Evolutionary conservation across 805 yeast species (phyloP).

Genomic region (Naumovozyma castellii): DNA sequence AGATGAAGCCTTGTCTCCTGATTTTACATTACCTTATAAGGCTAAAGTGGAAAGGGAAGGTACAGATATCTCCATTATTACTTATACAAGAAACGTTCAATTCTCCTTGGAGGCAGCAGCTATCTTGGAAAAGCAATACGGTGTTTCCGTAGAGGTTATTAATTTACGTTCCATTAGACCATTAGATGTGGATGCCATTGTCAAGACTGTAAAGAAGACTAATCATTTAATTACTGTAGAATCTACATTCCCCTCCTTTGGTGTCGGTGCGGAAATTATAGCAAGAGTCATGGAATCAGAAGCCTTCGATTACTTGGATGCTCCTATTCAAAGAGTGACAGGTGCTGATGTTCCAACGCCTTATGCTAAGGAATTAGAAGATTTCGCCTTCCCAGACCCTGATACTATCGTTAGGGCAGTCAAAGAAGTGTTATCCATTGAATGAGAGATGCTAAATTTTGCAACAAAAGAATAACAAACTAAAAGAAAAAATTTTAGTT

Average conservation of each 20-base stretch:
- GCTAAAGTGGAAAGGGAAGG: constrained; percentile 95
- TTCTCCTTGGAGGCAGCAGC: constrained; percentile 88
- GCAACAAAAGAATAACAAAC: background rate
- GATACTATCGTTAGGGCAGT: constrained; percentile 81
- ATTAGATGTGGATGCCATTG: constrained; percentile 76
- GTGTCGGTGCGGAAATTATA: constrained; percentile 96
- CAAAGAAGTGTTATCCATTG: constrained; percentile 68
- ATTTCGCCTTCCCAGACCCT: constrained; percentile 96
- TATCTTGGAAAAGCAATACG: constrained; percentile 69
- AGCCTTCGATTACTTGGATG: constrained; percentile 95
- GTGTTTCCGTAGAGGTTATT: constrained; percentile 85
- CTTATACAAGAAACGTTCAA: constrained; percentile 86
- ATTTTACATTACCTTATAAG: constrained; percentile 82
- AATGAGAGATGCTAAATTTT: constrained; percentile 22
- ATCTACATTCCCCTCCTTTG: constrained; percentile 96
- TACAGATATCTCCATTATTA: constrained; percentile 76
- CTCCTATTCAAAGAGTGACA: constrained; percentile 96
- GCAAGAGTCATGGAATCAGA: constrained; percentile 98
- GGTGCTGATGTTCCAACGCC: constrained; percentile 99
- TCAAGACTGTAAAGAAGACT: constrained; percentile 89
- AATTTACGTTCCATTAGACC: constrained; percentile 97
- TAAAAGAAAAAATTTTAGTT: too few relatives aligned
- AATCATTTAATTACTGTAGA: constrained; percentile 93
- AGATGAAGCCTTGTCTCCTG: constrained; percentile 82
- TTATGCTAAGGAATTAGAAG: constrained; percentile 91